Conservation (phyloP, 768 basidiomycete genomes). For the Kwoniella dejecticola region DNA sequence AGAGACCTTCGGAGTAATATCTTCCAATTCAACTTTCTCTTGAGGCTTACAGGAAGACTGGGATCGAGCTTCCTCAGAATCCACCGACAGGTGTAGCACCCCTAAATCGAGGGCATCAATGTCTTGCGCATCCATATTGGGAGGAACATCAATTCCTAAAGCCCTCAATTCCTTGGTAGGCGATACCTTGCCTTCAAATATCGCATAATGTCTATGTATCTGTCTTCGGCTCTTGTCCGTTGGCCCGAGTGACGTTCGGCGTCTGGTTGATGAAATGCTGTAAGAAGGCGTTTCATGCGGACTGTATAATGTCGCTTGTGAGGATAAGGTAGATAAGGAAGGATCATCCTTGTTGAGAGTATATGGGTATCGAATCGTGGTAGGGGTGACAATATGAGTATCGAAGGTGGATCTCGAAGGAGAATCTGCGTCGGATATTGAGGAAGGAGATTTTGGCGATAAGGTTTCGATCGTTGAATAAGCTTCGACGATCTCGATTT, state of each 20-base stretch:
- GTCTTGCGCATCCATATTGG: not conserved
- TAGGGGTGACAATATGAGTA: slow-evolving; percentile 7
- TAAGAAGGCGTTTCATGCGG: not conserved
- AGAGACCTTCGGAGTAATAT: not conserved
- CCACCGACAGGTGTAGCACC: not conserved
- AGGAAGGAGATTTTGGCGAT: not conserved
- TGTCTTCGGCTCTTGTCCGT: slow-evolving; percentile 14
- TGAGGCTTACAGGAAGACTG: not conserved
- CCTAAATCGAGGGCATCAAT: not conserved
- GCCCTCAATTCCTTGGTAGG: slow-evolving; percentile 1
- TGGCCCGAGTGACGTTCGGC: not conserved
- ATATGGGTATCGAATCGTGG: slow-evolving; percentile 2
- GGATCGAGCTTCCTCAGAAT: too few species aligned
- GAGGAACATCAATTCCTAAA: not conserved
- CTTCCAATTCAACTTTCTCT: too few species aligned
- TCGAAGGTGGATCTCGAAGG: slow-evolving; percentile 1
- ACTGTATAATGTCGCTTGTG: not conserved
- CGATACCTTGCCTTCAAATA: slow-evolving; percentile 23
- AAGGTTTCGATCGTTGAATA: not conserved
- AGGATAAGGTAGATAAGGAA: slow-evolving; percentile 7
- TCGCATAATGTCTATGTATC: slow-evolving; percentile 18
- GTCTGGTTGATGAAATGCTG: not conserved
- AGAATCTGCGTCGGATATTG: slow-evolving; percentile 1
- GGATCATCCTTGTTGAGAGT: not conserved
- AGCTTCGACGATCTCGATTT: not conserved